Percentiles rank a stretch among this genome's conserved stretches.
Evolutionary conservation across 1,139 yeast genomes (phyloP).

Genomic region (Candida pseudoviswanathii): DNA sequence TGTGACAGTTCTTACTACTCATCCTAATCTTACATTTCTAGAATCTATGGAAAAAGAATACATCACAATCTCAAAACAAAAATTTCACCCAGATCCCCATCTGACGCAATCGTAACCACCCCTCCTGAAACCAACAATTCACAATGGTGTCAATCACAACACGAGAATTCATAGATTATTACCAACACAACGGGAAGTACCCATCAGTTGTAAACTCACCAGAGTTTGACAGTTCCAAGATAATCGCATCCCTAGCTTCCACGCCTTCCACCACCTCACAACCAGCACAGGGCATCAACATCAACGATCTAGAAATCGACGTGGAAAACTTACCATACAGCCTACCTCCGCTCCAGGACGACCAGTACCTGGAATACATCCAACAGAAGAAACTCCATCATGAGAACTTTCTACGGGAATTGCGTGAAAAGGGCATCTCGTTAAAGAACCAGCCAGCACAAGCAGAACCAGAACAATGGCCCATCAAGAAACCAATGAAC

Average conservation of each 20-base stretch:
- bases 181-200: constrained; percentile 2
- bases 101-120: no score
- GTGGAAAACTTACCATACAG: constrained; percentile 2
- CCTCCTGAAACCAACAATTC: no score
- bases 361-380: not conserved
- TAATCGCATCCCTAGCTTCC: not conserved
- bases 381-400: constrained; percentile 3
- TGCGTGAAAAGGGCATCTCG: not conserved
- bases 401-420: constrained; percentile 2
- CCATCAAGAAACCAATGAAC: not conserved
- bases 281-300: not conserved
- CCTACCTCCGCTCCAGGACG: not conserved
- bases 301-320: constrained; percentile 5
- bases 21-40: no score
- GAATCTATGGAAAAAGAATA: no score
- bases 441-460: not conserved
- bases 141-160: not conserved
- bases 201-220: not conserved
- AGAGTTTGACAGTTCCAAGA: not conserved
- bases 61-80: no score
- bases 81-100: no score
- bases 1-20: not conserved
- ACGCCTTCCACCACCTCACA: not conserved
- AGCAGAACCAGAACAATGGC: not conserved
- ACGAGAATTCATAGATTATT: not conserved